Conservation (phyloP, 1,139 yeast genomes). For the Sugiyamaella xylanicola region DNA sequence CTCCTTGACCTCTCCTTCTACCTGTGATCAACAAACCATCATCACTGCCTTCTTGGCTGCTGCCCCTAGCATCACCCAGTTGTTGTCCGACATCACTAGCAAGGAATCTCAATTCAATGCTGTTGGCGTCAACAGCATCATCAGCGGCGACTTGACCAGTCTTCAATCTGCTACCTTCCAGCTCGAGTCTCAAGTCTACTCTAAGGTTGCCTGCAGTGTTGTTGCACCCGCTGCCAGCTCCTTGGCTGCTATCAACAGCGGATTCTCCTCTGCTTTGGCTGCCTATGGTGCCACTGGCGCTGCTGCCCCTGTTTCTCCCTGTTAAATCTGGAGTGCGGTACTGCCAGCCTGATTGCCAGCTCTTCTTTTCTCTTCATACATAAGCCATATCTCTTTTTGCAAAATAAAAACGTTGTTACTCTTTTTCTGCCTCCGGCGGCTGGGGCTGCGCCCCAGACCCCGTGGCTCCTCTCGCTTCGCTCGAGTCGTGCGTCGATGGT, state of each 20-base stretch:
- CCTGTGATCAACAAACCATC: constrained; percentile 16
- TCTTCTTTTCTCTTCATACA: neutral
- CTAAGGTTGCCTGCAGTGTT: constrained; percentile 5
- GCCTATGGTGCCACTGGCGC: constrained; percentile 13
- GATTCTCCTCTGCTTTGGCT: neutral
- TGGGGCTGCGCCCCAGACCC: neutral
- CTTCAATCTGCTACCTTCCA: constrained; percentile 6
- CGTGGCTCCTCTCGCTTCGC: neutral
- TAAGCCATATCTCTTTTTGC: neutral
- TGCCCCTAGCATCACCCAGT: constrained; percentile 5
- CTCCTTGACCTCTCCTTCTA: neutral
- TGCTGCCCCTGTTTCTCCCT: constrained; percentile 8
- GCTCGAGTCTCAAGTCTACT: neutral
- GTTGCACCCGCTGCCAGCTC: neutral
- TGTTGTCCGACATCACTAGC: constrained; percentile 10
- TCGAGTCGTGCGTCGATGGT: too few species aligned
- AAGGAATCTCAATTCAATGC: constrained; percentile 12
- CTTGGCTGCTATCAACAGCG: neutral
- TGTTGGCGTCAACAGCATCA: constrained; percentile 12
- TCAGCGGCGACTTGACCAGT: constrained; percentile 1
- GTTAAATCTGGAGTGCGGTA: neutral
- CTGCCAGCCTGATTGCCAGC: neutral
- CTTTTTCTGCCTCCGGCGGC: neutral
- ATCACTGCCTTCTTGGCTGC: neutral
- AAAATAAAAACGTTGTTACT: neutral